Evolutionary conservation across 371 early-diverging fungal genomes (phyloP), one percentile per base, ranked within the genome.

Genomic region (Mortierella sp.): DNA sequence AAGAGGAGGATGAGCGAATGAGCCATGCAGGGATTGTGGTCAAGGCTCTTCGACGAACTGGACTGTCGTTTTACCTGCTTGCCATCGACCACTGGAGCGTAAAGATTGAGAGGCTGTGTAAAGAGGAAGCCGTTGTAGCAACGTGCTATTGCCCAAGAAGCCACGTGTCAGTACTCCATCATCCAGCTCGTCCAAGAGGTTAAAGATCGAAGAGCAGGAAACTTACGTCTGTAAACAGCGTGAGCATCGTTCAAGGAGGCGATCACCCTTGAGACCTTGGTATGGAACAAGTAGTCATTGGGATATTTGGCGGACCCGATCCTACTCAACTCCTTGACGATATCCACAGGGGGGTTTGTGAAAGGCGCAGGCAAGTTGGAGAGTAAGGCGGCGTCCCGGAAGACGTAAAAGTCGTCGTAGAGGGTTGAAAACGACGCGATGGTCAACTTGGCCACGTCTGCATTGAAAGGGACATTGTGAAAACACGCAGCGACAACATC

Each of bases 181-280:
- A 10, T 34, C 4, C 34, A 34, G 7, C 34, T 10, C 34, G 10
- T 34, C 34, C 34, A 34, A 34, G 4, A 10, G 3, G 4, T 4
- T 21, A 19, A 59, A 40, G 7, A 14, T 27, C 27, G 7, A 6
- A 25, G 2, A 13, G 27, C 6, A 49, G 2, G 34, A 10, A n/a
- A 27, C 63, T 60, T 62, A 70, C 71, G 71, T 25, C 39, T 45
- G 52, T 60, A 77, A 19, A 47, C 54, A 24, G 66, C 40, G 29
- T 77, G 78, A 10, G 71, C 78, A 53, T 77, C 78, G 22, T 77
- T 71, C 29, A 49, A 61, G 2, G 66, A 71, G 16, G 46, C 47
- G 29, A 60, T 60, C 21, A 77, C 22, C 47, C 60, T 52, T 19
- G 65, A 55, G 57, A 71, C 40, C 9, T 64, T 71, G 62, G 61